Percentiles rank a stretch among this genome's conserved stretches.
Conservation (phyloP, 768 basidiomycete genomes). For the Boletus bicolor region DNA sequence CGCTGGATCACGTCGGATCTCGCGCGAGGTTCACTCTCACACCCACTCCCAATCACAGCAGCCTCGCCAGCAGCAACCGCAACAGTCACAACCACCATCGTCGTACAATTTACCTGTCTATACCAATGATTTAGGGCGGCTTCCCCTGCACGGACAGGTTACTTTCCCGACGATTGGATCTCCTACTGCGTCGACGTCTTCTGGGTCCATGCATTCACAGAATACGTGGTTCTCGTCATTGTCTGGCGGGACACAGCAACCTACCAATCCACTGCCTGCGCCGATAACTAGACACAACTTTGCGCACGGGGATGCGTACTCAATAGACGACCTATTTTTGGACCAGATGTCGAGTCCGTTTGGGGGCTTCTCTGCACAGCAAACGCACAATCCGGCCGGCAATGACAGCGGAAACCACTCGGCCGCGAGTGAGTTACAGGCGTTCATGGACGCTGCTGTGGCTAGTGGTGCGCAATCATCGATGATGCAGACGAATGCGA, state of each 20-base stretch:
- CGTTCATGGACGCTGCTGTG: constrained; percentile 10
- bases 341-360: constrained; percentile 16
- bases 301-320: constrained; percentile 7
- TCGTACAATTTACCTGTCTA: constrained; percentile 50
- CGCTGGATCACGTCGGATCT: constrained; percentile 36
- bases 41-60: constrained; percentile 12
- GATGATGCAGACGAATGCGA: constrained; percentile 5
- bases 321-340: constrained; percentile 24
- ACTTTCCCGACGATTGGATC: constrained; percentile 10
- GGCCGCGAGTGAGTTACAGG: constrained; percentile 7
- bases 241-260: neutral
- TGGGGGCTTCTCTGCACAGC: neutral
- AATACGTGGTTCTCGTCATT: constrained; percentile 23
- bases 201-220: constrained; percentile 1
- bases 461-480: neutral
- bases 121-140: constrained; percentile 53
- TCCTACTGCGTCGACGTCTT: neutral
- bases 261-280: neutral
- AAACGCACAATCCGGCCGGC: neutral
- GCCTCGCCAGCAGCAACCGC: constrained; percentile 1
- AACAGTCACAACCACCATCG: constrained; percentile 8
- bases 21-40: constrained; percentile 21
- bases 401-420: neutral
- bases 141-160: constrained; percentile 42
- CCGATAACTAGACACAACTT: constrained; percentile 2